Conservation (phyloP, 2,329 filamentous ascomycete species). For the Phialemoniopsis sp. region DNA sequence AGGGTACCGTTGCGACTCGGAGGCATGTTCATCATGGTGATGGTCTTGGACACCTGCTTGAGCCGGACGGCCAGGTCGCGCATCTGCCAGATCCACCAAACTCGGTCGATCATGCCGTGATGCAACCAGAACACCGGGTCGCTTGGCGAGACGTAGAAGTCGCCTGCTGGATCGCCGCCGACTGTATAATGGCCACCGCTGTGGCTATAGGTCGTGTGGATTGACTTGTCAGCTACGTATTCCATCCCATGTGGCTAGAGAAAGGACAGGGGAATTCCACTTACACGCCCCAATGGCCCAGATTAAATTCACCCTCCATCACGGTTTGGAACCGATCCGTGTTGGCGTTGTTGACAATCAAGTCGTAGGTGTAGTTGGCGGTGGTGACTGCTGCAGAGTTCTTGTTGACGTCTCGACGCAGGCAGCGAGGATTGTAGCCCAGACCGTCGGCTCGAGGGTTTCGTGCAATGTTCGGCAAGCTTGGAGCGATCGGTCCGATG, state of each 20-base stretch:
- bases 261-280: slow-evolving; percentile 2
- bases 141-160: slow-evolving; percentile 23
- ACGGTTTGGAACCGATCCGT: slow-evolving; percentile 10
- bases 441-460: slow-evolving; percentile 13
- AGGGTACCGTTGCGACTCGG: no score
- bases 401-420: slow-evolving; percentile 29
- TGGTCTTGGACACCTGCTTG: no score
- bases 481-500: not conserved
- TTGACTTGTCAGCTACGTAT: not conserved
- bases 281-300: slow-evolving; percentile 12
- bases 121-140: slow-evolving; percentile 36
- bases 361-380: slow-evolving; percentile 14
- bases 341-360: slow-evolving; percentile 8
- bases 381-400: slow-evolving; percentile 16
- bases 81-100: slow-evolving; percentile 38
- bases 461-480: not conserved
- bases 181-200: slow-evolving; percentile 4
- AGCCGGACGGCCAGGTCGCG: slow-evolving; percentile 28
- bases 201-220: slow-evolving; percentile 1
- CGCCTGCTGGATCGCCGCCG: slow-evolving; percentile 3
- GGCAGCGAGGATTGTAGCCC: slow-evolving; percentile 36
- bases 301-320: slow-evolving; percentile 8
- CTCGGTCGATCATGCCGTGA: slow-evolving; percentile 28
- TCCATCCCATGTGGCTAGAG: not conserved
- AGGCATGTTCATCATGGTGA: no score